Evolutionary conservation across 1,284 basidiomycete species (phyloP).

Genomic region (Fomitopsis pinicola): DNA sequence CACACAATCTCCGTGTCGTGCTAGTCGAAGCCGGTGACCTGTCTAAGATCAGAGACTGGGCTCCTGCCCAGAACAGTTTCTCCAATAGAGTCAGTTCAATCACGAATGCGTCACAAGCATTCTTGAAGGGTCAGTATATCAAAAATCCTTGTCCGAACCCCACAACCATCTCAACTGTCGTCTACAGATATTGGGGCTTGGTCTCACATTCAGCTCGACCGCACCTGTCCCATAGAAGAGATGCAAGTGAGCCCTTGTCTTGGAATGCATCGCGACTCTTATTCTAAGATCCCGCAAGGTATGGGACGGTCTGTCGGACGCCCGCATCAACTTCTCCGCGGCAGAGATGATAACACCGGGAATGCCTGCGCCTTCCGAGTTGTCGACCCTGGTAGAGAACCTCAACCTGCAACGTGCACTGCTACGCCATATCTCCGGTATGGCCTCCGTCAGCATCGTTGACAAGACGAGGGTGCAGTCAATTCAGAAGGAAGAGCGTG

Average conservation of each 20-base stretch:
- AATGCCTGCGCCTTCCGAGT: conserved; percentile 29
- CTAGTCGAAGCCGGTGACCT: conserved; percentile 82
- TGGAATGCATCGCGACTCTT: not conserved
- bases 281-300: conserved; percentile 44
- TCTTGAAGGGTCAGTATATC: conserved; percentile 60
- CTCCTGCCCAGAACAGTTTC: conserved; percentile 50
- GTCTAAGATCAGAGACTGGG: conserved; percentile 67
- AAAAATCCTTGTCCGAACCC: not conserved
- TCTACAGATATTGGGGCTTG: conserved; percentile 77
- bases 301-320: conserved; percentile 85
- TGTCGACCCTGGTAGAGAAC: conserved; percentile 87
- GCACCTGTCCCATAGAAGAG: conserved; percentile 74
- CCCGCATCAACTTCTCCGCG: conserved; percentile 71
- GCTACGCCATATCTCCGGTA: conserved; percentile 48
- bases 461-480: conserved; percentile 68
- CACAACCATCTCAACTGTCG: not conserved
- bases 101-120: conserved; percentile 77
- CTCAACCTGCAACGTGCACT: conserved; percentile 86
- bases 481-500: conserved; percentile 46
- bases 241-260: conserved; percentile 63
- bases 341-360: conserved; percentile 40
- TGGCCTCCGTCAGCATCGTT: conserved; percentile 47
- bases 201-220: conserved; percentile 66
- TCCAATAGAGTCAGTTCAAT: conserved; percentile 91
- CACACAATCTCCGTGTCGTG: conserved; percentile 54